Evolutionary conservation across 2,329 filamentous ascomycete genomes (phyloP).

Genomic region (Raffaelea albimanens): DNA sequence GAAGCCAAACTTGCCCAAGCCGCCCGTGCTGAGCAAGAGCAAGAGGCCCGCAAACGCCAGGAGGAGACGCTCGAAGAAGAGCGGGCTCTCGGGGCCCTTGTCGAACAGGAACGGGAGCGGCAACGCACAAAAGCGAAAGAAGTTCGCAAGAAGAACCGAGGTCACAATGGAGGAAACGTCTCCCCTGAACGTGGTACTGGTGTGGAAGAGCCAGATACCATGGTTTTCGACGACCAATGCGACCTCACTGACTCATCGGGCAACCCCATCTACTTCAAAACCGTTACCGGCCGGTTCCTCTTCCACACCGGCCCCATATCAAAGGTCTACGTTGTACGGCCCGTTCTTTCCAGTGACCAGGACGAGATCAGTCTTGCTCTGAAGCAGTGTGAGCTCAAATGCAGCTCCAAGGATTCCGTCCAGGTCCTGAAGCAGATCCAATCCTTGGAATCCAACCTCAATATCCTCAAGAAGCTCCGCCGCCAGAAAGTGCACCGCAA

Average conservation of each 20-base stretch:
- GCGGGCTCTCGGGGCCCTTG: slow-evolving; percentile 57
- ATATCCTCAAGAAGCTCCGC: slow-evolving; percentile 62
- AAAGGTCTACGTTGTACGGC: slow-evolving; percentile 62
- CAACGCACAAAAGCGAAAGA: slow-evolving; percentile 57
- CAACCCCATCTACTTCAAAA: slow-evolving; percentile 57
- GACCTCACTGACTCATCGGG: slow-evolving; percentile 53
- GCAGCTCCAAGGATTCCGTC: slow-evolving; percentile 45
- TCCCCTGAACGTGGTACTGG: slow-evolving; percentile 24
- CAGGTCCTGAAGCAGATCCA: slow-evolving; percentile 70
- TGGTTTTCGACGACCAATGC: slow-evolving; percentile 61
- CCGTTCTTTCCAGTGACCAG: slow-evolving; percentile 46
- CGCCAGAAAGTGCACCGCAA: slow-evolving; percentile 74
- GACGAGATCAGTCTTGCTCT: slow-evolving; percentile 58
- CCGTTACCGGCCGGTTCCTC: slow-evolving; percentile 59
- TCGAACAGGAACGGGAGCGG: slow-evolving; percentile 62
- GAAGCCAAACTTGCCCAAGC: slow-evolving; percentile 51
- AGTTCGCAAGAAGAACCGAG: slow-evolving; percentile 50
- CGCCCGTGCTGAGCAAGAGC: slow-evolving; percentile 45
- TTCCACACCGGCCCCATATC: slow-evolving; percentile 58
- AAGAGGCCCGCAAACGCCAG: slow-evolving; percentile 41
- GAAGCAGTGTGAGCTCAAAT: slow-evolving; percentile 57
- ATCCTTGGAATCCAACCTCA: slow-evolving; percentile 65
- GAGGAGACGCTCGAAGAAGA: slow-evolving; percentile 59
- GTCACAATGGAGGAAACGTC: slow-evolving; percentile 32
- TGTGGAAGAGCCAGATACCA: slow-evolving; percentile 17